Evolutionary conservation across 257 asterid genomes (phyloP).

Genomic region (Solanum lignicaule): DNA sequence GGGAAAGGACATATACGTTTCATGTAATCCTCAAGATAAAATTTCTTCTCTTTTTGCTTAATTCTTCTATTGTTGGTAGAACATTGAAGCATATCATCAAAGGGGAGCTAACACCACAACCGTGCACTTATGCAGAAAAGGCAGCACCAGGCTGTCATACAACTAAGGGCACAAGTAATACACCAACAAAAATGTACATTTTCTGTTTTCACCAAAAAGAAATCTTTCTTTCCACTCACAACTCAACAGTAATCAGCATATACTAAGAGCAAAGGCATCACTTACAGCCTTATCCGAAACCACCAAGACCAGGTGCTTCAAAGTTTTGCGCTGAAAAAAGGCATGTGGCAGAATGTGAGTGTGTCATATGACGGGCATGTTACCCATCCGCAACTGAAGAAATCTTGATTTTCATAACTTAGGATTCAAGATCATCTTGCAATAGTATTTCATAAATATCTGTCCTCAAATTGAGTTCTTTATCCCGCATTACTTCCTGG

Average conservation of each 20-base stretch:
- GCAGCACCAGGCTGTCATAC: background rate
- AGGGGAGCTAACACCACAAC: background rate
- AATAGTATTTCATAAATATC: slow-evolving; percentile 85
- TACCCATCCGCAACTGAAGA: background rate
- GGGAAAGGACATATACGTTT: background rate
- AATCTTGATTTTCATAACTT: background rate
- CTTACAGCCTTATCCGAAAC: background rate
- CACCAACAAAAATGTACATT: background rate
- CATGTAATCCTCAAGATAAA: background rate
- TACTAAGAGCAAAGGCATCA: background rate
- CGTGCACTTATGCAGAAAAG: background rate
- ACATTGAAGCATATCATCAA: background rate
- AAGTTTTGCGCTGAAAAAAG: background rate
- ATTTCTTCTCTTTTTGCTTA: background rate
- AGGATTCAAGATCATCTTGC: slow-evolving; percentile 67
- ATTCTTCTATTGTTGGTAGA: background rate
- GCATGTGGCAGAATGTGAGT: background rate
- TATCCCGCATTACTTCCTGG: slow-evolving; percentile 96
- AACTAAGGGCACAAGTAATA: background rate
- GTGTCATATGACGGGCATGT: background rate
- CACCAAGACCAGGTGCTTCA: background rate
- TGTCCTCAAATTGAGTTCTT: slow-evolving; percentile 92
- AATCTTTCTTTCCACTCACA: background rate
- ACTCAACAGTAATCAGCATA: background rate
- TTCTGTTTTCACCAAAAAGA: background rate